Evolutionary conservation across 352 stramenopile genomes (phyloP).

Genomic region (Globisporangium ultimum): DNA sequence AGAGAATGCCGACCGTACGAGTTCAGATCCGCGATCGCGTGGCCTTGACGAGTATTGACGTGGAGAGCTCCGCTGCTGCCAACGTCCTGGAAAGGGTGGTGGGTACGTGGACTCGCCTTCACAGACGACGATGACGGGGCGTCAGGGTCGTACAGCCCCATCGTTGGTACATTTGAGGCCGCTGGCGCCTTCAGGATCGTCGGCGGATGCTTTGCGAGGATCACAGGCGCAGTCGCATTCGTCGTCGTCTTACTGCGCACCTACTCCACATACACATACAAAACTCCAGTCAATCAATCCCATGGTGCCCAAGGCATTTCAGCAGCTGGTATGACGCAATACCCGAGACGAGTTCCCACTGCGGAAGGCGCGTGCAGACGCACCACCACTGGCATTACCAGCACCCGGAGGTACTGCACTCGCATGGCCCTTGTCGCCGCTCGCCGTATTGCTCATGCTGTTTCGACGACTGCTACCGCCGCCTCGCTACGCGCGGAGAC

Average conservation of each 20-base stretch:
- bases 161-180: neutral
- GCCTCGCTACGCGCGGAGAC: constrained; percentile 11
- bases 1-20: constrained; percentile 1
- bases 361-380: constrained; percentile 23
- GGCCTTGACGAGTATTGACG: constrained; percentile 12
- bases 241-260: constrained; percentile 27
- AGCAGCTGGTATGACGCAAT: neutral
- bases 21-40: neutral
- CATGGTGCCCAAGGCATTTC: neutral
- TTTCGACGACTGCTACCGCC: constrained; percentile 25
- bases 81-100: constrained; percentile 6
- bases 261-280: constrained; percentile 8
- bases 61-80: constrained; percentile 15
- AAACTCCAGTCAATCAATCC: neutral
- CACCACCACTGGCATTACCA: constrained; percentile 5
- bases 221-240: constrained; percentile 10
- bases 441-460: constrained; percentile 14
- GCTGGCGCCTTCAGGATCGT: constrained; percentile 24
- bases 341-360: constrained; percentile 18
- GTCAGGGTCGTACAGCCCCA: constrained; percentile 11
- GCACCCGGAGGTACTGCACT: neutral
- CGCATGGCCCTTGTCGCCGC: neutral
- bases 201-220: constrained; percentile 43
- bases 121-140: neutral
- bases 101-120: constrained; percentile 4